phyloP scores from a whole-genome alignment of 257 asterid genomes.

The Jacaranda copaia region DNA sequence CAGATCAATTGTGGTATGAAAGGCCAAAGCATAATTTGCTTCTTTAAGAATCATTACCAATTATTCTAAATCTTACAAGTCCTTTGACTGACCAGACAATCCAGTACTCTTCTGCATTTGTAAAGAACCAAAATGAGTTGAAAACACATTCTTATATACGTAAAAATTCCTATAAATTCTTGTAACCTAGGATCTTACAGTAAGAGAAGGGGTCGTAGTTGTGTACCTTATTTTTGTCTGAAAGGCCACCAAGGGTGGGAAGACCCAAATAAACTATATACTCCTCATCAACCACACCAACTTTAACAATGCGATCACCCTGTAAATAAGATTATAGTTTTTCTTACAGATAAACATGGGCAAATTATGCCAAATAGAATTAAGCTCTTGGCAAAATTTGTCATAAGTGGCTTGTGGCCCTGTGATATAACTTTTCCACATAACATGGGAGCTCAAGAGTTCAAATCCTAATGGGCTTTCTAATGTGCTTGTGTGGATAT shows the following conservation, averaged over 20 bases:
- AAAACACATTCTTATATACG: too few relatives aligned
- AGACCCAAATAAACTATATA: slow-evolving; percentile 72
- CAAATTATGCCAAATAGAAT: not conserved
- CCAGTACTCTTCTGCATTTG: slow-evolving; percentile 43
- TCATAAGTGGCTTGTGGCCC: too few relatives aligned
- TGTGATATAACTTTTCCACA: too few relatives aligned
- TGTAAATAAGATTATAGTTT: slow-evolving; percentile 15
- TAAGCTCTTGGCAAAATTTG: not conserved
- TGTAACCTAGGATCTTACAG: not conserved
- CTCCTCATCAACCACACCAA: slow-evolving; percentile 84
- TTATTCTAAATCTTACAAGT: slow-evolving; percentile 37
- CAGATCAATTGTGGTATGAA: not conserved
- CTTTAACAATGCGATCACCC: slow-evolving; percentile 81
- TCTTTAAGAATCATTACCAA: slow-evolving; percentile 37
- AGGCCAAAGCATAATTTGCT: not conserved
- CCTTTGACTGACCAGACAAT: slow-evolving; percentile 38
- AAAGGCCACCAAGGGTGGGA: slow-evolving; percentile 72
- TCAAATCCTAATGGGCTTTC: too few relatives aligned
- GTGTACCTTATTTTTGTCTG: slow-evolving; percentile 53
- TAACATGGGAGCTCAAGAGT: too few relatives aligned
- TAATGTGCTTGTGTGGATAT: too few relatives aligned
- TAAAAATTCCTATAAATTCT: too few relatives aligned
- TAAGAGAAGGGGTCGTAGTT: not conserved
- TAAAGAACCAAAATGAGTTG: not conserved
- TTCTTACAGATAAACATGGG: not conserved